phyloP scores from a whole-genome alignment of 345 rosid genomes.

The Erysimum cheiranthoides region DNA sequence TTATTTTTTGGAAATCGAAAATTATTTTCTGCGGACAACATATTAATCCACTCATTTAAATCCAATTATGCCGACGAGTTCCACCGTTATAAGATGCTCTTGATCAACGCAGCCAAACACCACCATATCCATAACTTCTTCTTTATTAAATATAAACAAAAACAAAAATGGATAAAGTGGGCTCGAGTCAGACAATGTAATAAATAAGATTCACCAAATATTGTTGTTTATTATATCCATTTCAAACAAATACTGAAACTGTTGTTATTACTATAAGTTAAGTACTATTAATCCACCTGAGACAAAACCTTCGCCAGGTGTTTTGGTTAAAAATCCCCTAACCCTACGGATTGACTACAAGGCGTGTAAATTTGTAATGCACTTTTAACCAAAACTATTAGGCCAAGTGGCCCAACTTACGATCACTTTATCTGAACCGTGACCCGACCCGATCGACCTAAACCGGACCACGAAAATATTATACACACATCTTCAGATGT shows the following conservation, averaged over 20 bases:
- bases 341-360: constrained; percentile 1
- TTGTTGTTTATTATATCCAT: neutral
- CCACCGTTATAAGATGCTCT: neutral
- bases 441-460: constrained; percentile 7
- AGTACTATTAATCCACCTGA: neutral
- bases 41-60: neutral
- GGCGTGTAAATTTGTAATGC: constrained; percentile 21
- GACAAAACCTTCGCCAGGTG: neutral
- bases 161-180: constrained; percentile 35
- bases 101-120: constrained; percentile 14
- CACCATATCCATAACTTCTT: constrained; percentile 20
- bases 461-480: neutral
- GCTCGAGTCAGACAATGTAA: constrained; percentile 13
- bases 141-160: neutral
- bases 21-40: neutral
- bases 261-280: neutral
- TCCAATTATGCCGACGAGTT: neutral
- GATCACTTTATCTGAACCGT: constrained; percentile 4
- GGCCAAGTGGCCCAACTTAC: constrained; percentile 43
- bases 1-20: constrained; percentile 3
- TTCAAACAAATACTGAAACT: neutral
- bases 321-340: neutral
- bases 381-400: constrained; percentile 32
- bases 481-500: constrained; percentile 26
- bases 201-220: constrained; percentile 13